Evolutionary conservation across 176 grass and related monocot genomes (phyloP), one percentile per base, ranked within the genome.

Genomic region (Elymus sibiricus): DNA sequence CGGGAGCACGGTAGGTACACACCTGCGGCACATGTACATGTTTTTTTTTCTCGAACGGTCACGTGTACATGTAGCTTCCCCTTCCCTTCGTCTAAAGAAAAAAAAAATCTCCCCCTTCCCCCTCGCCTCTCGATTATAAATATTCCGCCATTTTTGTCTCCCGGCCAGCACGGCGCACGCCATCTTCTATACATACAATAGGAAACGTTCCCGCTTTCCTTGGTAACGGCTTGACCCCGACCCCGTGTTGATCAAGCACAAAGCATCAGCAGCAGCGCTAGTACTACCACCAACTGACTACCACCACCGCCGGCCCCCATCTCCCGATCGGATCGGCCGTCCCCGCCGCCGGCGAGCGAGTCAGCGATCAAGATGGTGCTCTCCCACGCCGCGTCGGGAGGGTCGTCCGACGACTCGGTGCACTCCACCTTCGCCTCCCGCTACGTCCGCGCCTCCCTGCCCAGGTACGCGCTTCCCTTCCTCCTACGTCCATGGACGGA

Each of bases 361-460:
- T 29, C 5, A 15, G 21, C 53, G 9, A 68, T 43, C 64, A 51
- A 11, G 7, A 97, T 97, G 94, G 94, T 80, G 86, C 83, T 97
- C 19, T 94, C 94, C 13, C 91, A 87, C 14, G 83, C 87, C 63
- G 77, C 87, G 63, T 85, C 90, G 0, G 79, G 69, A 0, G 70
- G 70, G 0, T 73, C 70, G 28, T 83, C 95, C 49, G 92, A 93
- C 12, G 90, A 55, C 34, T 91, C 92, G 2, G 78, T 97, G 28
- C 92, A 94, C 83, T 94, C 90, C 8, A 97, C 92, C 27, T 97
- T 97, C 56, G 92, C 90, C 70, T 97, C 95, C 24, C 95, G 92
- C 84, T 97, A 93, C 83, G 95, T 97, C 59, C 92, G 90, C n/a
- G 0, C 84, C 47, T 79, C 95, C 55, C 90, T 97, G 31, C 95